Conservation (phyloP, 2,329 filamentous ascomycete genomes). For the Herpotrichia juniperi region DNA sequence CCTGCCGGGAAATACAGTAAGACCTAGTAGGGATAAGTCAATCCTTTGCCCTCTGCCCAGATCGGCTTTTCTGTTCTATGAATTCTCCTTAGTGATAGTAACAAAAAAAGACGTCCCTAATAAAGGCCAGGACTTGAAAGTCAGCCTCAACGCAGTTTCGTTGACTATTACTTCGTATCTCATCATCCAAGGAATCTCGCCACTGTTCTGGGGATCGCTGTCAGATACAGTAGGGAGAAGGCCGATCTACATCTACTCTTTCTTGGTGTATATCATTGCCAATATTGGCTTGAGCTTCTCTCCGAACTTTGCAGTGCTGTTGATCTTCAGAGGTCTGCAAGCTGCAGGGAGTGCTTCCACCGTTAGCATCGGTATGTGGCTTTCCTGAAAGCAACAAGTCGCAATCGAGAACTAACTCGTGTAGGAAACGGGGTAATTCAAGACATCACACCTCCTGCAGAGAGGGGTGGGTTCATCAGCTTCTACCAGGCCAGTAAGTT, state of each 20-base stretch:
- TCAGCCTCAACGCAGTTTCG: slow-evolving; percentile 34
- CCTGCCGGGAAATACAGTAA: too few relatives aligned
- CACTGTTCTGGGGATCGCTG: slow-evolving; percentile 56
- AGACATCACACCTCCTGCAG: slow-evolving; percentile 47
- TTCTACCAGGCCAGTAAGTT: slow-evolving; percentile 48
- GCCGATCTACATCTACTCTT: slow-evolving; percentile 52
- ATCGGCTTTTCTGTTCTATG: too few relatives aligned
- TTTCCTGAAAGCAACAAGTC: not conserved
- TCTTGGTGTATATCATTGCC: slow-evolving; percentile 55
- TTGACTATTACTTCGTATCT: slow-evolving; percentile 43
- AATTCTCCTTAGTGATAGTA: too few relatives aligned
- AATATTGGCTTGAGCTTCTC: slow-evolving; percentile 55
- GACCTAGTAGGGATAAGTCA: too few relatives aligned
- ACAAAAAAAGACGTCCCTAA: not conserved
- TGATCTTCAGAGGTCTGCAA: slow-evolving; percentile 56
- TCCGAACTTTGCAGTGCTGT: slow-evolving; percentile 50
- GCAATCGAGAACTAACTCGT: not conserved
- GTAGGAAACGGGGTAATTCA: slow-evolving; percentile 45
- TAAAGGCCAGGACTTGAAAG: slow-evolving; percentile 28
- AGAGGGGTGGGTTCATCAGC: slow-evolving; percentile 48
- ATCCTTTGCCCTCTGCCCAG: too few relatives aligned
- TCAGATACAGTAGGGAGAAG: slow-evolving; percentile 56
- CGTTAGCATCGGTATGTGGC: slow-evolving; percentile 51
- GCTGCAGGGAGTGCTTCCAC: slow-evolving; percentile 57
- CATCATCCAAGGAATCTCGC: slow-evolving; percentile 56